Conservation (phyloP, 192 early-diverging fungal species). For the Podila horticola region DNA sequence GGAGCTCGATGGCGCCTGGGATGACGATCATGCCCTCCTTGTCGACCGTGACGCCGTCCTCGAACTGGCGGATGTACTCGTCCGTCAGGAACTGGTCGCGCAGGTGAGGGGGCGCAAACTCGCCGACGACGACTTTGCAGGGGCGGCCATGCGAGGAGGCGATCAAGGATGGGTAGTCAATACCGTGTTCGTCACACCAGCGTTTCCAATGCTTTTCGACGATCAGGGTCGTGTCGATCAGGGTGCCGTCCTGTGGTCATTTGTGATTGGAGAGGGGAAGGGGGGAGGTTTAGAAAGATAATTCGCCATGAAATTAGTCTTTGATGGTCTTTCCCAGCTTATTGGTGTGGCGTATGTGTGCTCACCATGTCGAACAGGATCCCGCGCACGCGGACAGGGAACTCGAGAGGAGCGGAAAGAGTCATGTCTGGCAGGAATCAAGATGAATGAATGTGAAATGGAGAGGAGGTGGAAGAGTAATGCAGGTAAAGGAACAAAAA, state of each 20-base stretch:
- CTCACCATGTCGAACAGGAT: slow-evolving; percentile 51
- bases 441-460: no score
- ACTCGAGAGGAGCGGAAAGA: background rate
- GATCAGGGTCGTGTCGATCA: slow-evolving; percentile 61
- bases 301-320: no score
- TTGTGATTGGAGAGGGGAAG: no score
- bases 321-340: no score
- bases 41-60: slow-evolving; percentile 27
- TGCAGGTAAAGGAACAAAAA: no score
- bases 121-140: slow-evolving; percentile 54
- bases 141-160: slow-evolving; percentile 59
- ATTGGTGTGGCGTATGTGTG: background rate
- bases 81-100: slow-evolving; percentile 16
- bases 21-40: slow-evolving; percentile 58
- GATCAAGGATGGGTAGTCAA: slow-evolving; percentile 46
- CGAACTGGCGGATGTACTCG: slow-evolving; percentile 17
- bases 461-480: no score
- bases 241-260: slow-evolving; percentile 52
- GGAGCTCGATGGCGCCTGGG: slow-evolving; percentile 52
- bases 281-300: background rate
- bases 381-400: slow-evolving; percentile 46
- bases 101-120: slow-evolving; percentile 48
- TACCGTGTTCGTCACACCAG: slow-evolving; percentile 48
- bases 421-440: no score
- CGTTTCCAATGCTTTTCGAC: slow-evolving; percentile 58